A percentile compares a stretch with the other conserved stretches of the same genome.
phyloP scores from a whole-genome alignment of 257 asterid species.

The Cordia subcordata region DNA sequence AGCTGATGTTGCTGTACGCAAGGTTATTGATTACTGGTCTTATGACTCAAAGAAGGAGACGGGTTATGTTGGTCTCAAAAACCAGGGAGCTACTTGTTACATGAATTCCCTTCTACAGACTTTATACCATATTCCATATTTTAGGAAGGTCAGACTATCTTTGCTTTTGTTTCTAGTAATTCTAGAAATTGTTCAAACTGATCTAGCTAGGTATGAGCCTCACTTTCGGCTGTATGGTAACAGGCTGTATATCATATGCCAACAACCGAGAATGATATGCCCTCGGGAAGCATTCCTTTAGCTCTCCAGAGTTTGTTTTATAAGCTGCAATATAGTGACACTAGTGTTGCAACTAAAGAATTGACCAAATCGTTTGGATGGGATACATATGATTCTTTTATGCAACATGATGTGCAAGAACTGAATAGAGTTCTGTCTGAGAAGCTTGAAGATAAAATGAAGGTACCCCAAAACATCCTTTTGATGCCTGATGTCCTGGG shows the following conservation, averaged over 20 bases:
- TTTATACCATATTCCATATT: constrained; percentile 88
- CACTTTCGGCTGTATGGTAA: constrained; percentile 14
- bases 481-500: constrained; percentile 11
- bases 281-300: constrained; percentile 98
- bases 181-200: constrained; percentile 3
- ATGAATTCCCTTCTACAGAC: constrained; percentile 98
- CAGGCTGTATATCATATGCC: constrained; percentile 99
- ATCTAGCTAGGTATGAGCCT: constrained; percentile 19
- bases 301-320: constrained; percentile 96
- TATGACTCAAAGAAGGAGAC: constrained; percentile 98
- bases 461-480: constrained; percentile 40
- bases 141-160: constrained; percentile 67
- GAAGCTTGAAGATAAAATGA: constrained; percentile 98
- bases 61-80: constrained; percentile 95
- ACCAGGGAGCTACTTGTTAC: constrained; percentile 99
- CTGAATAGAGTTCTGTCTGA: constrained; percentile 89
- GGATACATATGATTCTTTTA: constrained; percentile 95
- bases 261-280: constrained; percentile 97
- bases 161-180: constrained; percentile 14
- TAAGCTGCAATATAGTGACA: constrained; percentile 90
- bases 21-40: constrained; percentile 88
- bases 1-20: constrained; percentile 97
- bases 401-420: constrained; percentile 99
- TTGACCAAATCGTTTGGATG: constrained; percentile 98
- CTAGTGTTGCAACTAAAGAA: constrained; percentile 95